These are phyloP conservation scores for Marasmius tenuissimus DNA, from an alignment of 1,284 basidiomycete species.

Conservation along the genomic window DNA sequence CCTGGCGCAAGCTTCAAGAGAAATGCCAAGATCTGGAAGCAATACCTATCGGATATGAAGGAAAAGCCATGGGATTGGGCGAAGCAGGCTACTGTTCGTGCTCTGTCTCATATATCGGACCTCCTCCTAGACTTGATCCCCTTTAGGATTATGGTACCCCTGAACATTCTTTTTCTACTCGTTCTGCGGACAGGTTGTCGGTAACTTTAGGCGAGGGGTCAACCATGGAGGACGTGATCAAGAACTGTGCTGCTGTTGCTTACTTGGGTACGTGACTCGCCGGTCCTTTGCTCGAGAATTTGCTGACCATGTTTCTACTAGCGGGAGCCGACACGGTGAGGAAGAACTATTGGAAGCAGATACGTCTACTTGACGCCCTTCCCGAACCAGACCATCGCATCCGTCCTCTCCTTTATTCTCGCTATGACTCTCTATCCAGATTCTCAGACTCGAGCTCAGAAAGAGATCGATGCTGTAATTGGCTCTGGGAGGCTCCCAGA, in stretches of 20 bases:
- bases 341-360: not conserved
- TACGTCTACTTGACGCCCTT: no score
- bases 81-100: no score
- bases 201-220: not conserved
- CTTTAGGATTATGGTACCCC: not conserved
- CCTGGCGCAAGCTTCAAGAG: no score
- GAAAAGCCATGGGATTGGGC: no score
- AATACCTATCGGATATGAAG: no score
- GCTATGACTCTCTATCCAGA: constrained; percentile 29
- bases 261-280: not conserved
- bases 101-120: no score
- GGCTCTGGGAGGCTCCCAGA: constrained; percentile 32
- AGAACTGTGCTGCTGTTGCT: not conserved
- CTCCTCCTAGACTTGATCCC: no score
- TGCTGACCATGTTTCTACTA: not conserved
- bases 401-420: constrained; percentile 23
- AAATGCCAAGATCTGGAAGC: no score
- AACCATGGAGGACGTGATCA: not conserved
- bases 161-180: not conserved
- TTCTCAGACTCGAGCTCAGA: constrained; percentile 25
- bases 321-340: constrained; percentile 18
- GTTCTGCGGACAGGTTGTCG: not conserved
- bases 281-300: no score
- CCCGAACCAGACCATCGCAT: constrained; percentile 18
- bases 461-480: constrained; percentile 32